These are phyloP conservation scores for Albifimbria verrucaria DNA, from an alignment of 2,329 filamentous ascomycete species.

Conservation along the genomic window DNA sequence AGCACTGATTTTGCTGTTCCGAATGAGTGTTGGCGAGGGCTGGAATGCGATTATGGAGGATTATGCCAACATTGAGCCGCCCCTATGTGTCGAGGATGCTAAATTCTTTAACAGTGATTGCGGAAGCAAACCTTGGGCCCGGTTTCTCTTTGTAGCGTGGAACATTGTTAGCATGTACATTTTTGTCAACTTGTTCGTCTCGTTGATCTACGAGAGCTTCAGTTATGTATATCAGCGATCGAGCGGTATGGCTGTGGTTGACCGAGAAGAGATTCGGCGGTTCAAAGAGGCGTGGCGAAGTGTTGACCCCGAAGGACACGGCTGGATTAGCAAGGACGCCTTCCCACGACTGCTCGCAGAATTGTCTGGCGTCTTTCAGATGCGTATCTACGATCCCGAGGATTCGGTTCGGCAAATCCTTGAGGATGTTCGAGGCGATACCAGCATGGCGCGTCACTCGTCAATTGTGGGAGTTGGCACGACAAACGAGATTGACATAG, in stretches of 20 bases:
- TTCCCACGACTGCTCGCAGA: slow-evolving; percentile 89
- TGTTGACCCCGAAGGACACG: slow-evolving; percentile 85
- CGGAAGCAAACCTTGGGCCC: slow-evolving; percentile 84
- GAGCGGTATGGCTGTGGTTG: slow-evolving; percentile 85
- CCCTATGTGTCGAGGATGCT: slow-evolving; percentile 70
- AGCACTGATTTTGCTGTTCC: slow-evolving; percentile 87
- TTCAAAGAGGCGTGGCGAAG: slow-evolving; percentile 99
- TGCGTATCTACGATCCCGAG: slow-evolving; percentile 91
- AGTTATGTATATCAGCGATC: slow-evolving; percentile 98
- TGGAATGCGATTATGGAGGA: slow-evolving; percentile 99
- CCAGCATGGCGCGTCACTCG: slow-evolving; percentile 48
- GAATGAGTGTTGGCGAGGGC: slow-evolving; percentile 89
- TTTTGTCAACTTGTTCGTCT: slow-evolving; percentile 97
- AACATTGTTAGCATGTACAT: slow-evolving; percentile 99
- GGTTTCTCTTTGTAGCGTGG: slow-evolving; percentile 89
- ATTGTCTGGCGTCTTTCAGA: slow-evolving; percentile 91
- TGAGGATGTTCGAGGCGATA: slow-evolving; percentile 70
- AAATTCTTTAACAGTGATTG: slow-evolving; percentile 88
- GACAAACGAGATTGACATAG: slow-evolving; percentile 63
- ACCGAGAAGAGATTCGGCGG: slow-evolving; percentile 86
- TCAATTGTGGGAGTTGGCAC: slow-evolving; percentile 52
- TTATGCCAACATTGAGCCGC: slow-evolving; percentile 74
- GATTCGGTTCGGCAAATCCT: slow-evolving; percentile 84
- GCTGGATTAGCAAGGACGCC: slow-evolving; percentile 84
- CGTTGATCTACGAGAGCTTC: slow-evolving; percentile 98